These are phyloP conservation scores for Tuber microsphaerosporum DNA, from an alignment of 495 filamentous ascomycete genomes.

Conservation along the genomic window DNA sequence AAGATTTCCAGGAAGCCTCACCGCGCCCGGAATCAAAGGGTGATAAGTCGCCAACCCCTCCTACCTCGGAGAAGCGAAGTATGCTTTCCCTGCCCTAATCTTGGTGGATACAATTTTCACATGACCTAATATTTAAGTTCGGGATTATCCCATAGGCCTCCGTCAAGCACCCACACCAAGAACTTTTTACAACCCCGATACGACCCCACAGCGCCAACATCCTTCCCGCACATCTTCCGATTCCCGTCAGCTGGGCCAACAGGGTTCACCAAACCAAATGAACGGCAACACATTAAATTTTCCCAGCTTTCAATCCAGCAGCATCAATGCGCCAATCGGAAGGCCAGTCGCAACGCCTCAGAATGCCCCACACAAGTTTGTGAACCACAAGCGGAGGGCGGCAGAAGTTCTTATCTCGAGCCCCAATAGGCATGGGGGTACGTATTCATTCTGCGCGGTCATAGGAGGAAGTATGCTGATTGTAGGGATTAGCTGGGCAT, in stretches of 20 bases:
- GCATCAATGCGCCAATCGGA: constrained; percentile 32
- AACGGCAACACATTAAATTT: constrained; percentile 31
- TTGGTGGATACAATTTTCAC: constrained; percentile 14
- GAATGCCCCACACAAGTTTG: constrained; percentile 36
- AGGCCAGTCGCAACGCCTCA: constrained; percentile 37
- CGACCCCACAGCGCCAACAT: constrained; percentile 41
- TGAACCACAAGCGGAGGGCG: constrained; percentile 34
- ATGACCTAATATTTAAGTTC: constrained; percentile 34
- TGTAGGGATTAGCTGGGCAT: constrained; percentile 32
- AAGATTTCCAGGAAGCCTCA: constrained; percentile 55
- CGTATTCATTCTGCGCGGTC: constrained; percentile 10
- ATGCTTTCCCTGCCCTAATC: constrained; percentile 17
- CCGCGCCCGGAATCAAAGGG: constrained; percentile 34
- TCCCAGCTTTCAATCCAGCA: constrained; percentile 30
- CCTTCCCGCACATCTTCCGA: constrained; percentile 29
- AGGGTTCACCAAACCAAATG: constrained; percentile 28
- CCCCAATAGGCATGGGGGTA: constrained; percentile 38
- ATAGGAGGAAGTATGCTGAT: constrained; percentile 16
- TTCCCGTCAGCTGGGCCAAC: constrained; percentile 32
- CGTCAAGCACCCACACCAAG: constrained; percentile 71
- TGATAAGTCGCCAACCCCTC: constrained; percentile 47
- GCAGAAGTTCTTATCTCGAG: constrained; percentile 26
- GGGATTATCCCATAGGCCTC: constrained; percentile 55
- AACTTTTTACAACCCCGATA: constrained; percentile 73
- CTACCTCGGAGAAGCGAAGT: constrained; percentile 41